These are phyloP conservation scores for Cadophora malorum DNA, from an alignment of 2,329 filamentous ascomycete species.

Conservation along the genomic window DNA sequence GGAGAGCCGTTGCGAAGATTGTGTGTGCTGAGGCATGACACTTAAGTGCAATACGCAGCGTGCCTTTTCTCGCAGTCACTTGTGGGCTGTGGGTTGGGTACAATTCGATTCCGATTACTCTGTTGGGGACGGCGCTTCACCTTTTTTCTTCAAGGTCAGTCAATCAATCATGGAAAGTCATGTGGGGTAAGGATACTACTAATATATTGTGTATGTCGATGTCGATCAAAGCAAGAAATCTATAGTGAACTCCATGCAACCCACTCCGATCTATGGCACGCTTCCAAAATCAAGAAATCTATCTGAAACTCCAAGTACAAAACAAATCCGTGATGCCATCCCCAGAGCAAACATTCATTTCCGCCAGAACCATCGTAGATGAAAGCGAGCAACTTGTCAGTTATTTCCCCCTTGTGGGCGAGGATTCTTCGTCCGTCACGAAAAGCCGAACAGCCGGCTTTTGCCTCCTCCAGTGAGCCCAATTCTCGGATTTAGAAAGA, in stretches of 20 bases:
- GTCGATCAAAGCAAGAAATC: conserved; percentile 8
- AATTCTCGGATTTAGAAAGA: no score
- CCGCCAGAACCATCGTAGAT: no score
- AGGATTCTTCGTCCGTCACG: no score
- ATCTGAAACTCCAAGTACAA: no score
- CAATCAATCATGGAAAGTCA: neutral
- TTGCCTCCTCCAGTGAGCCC: no score
- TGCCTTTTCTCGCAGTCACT: conserved; percentile 52
- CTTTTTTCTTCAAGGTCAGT: conserved; percentile 41
- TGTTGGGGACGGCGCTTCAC: conserved; percentile 47
- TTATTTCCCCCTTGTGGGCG: no score
- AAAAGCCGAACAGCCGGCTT: no score
- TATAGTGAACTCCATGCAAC: neutral
- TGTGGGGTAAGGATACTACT: conserved; percentile 44
- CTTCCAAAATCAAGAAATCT: neutral
- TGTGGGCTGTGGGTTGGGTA: conserved; percentile 37
- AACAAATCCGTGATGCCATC: no score
- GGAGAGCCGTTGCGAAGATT: conserved; percentile 95
- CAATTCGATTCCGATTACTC: conserved; percentile 51
- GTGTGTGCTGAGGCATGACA: conserved; percentile 71
- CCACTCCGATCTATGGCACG: neutral
- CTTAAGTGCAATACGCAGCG: conserved; percentile 97
- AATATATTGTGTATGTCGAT: conserved; percentile 32
- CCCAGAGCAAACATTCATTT: no score
- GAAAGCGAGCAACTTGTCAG: no score